Evolutionary conservation across 177 flowering plant species (phyloP), one percentile per base, ranked within the genome.

Genomic region (Vitis hybrid): DNA sequence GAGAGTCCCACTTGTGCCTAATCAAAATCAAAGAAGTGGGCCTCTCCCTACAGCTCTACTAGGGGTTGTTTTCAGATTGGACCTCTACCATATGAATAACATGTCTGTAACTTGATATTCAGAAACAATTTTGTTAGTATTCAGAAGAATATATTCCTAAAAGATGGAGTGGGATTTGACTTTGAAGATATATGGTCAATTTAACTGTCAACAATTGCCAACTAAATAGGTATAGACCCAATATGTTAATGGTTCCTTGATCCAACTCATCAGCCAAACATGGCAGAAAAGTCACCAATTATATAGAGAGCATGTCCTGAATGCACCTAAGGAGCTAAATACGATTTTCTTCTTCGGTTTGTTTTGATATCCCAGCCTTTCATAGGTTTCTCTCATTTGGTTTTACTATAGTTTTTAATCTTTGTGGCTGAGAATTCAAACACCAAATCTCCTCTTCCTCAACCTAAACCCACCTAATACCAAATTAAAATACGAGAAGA

Each of bases 391-490:
- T 2, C n/a, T n/a, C 2, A 17, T 19, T 19, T 57, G 27, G 19
- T 19, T 57, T 19, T n/a, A 19, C 3, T 57, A 6, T 61, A 14
- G 64, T 61, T 13, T n/a, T 32, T 6, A 13, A 32, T 35, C 10
- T 32, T 61, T 11, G 27, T 32, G 50, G 50, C 4, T 61, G 10
- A 61, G 10, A 18, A 52, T 4, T 32, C 5, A 6, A 30, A 66
- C 58, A 54, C 56, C 6, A 49, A 68, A 57, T 55, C 19, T 54
- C 56, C 30, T 55, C 56, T 65, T 14, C 70, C 77, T 64, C 30
- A 69, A 84, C 83, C 86, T 67, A 86, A 82, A 75, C 84, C 75
- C 79, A 87, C 90, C 91, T 78, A 88, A 86, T 73, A 70, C 83
- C 65, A 19, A 65, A 60, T 79, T 74, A 70, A 70, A 80, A 75